Evolutionary conservation across 371 early-diverging fungal species (phyloP).

Genomic region (Rhizopus stolonifer): DNA sequence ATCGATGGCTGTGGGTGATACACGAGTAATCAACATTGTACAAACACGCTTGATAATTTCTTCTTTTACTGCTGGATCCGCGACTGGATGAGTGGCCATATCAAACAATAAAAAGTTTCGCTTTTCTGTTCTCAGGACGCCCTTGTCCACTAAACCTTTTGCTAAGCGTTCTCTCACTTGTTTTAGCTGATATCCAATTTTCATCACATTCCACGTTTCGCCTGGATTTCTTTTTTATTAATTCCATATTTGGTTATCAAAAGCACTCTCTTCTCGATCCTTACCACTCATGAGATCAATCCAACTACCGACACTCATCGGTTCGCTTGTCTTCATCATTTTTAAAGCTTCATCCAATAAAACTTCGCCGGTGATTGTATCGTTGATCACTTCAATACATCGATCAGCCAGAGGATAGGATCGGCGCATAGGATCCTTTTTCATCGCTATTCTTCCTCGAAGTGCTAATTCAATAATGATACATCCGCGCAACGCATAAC

Average conservation of each 20-base stretch:
- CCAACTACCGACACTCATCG: constrained; percentile 86
- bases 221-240: constrained; percentile 51
- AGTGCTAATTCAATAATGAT: constrained; percentile 95
- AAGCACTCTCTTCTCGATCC: constrained; percentile 5
- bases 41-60: constrained; percentile 80
- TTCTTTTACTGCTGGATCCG: constrained; percentile 84
- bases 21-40: constrained; percentile 66
- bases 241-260: background rate
- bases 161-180: constrained; percentile 96
- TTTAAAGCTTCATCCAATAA: constrained; percentile 92
- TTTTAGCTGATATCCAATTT: constrained; percentile 94
- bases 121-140: constrained; percentile 94
- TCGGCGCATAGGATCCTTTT: constrained; percentile 82
- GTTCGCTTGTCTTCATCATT: constrained; percentile 77
- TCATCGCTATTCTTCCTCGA: constrained; percentile 83
- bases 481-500: constrained; percentile 92
- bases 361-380: constrained; percentile 89
- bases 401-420: constrained; percentile 79
- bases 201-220: constrained; percentile 97
- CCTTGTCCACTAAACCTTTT: constrained; percentile 97
- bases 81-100: constrained; percentile 93
- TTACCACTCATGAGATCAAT: constrained; percentile 95
- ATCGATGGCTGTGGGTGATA: constrained; percentile 40
- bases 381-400: constrained; percentile 81
- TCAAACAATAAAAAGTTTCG: constrained; percentile 93